Evolutionary conservation across 106 monocot genomes (phyloP), one percentile per base, ranked within the genome.

Genomic region (Phalaenopsis equestris): DNA sequence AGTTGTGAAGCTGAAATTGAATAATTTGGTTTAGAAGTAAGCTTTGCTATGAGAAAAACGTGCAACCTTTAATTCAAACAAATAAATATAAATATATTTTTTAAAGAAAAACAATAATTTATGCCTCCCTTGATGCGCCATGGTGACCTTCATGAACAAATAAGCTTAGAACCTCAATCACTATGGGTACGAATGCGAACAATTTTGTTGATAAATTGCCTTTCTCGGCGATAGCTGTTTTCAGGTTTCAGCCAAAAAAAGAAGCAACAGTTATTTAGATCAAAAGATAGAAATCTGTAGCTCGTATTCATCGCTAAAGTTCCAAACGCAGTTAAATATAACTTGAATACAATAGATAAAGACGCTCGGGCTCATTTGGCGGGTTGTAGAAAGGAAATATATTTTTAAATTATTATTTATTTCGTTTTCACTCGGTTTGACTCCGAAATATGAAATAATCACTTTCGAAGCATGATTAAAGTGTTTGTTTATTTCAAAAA

Each of bases 141-240:
- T 10, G 11, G 11, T 67, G 37, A 68, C 68, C 37, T 10, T 68
- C 10, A 68, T 42, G 41, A 73, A 15, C 57, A 57, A 57, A n/a
- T 57, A 57, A 17, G 57, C 11, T 17, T 30, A 24, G 30, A 23
- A 37, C 39, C 52, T 91, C 84, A 94, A 41, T 92, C 94, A 18
- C 37, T 79, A 85, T 86, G 91, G 39, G 82, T 84, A 14, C 49
- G 88, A 19, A 77, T 80, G 30, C 38, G 45, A 12, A 93, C 37
- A 41, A 95, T 86, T 81, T 82, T 92, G 64, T 80, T 82, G 86
- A 93, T 86, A 76, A 90, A 93, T 64, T 86, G 86, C 72, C 83
- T 95, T 80, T 95, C 95, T 79, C 72, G 80, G 15, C 41, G 84
- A 80, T 91, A 95, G 86, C 95, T 95, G 87, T 70, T 80, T 58